Evolutionary conservation across 2,329 filamentous ascomycete species (phyloP), one percentile per base, ranked within the genome.

Genomic region (Colletotrichum navitas): DNA sequence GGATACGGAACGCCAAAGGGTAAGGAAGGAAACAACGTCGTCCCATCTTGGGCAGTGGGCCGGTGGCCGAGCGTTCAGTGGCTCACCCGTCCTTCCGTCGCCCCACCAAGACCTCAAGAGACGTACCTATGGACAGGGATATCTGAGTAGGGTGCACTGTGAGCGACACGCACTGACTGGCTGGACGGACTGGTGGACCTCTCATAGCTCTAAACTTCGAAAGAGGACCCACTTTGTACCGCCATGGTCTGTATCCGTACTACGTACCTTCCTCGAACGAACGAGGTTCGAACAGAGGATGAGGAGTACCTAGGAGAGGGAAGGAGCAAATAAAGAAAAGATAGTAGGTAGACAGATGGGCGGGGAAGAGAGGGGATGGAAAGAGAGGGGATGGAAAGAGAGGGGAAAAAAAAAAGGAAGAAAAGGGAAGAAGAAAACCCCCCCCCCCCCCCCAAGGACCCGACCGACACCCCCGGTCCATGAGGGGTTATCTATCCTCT

Each of bases 11-110:
- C 32, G 63, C 58, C 58, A 47, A n/a, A 56, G 36, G 58, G 55
- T 43, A 66, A 58, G 56, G 66, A 63, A 59, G 36, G 60, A 60
- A 72, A 66, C 70, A 65, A 55, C 56, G 70, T 70, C 66, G 66
- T 70, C 66, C 70, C 66, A 72, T 72, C 68, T 71, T 68, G 59
- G 68, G 60, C 59, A 68, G 65, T 68, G 59, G 65, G 43, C 69
- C 65, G 65, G 69, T 65, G 21, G 54, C 59, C 59, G 52, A 36
- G 52, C 59, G 69, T 49, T 55, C 59, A 69, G 43, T 69, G 68
- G 68, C 47, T 71, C 64, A 71, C 59, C 59, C 59, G 68, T 43
- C 56, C 47, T 24, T 52, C 7, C 63, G 41, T 36, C 56, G 45
- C 62, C 34, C 66, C 68, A 60, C 45, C n/a, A 51, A 18, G n/a